Conservation (phyloP, 148 eudicot genomes). For the Suaeda aralocaspica region DNA sequence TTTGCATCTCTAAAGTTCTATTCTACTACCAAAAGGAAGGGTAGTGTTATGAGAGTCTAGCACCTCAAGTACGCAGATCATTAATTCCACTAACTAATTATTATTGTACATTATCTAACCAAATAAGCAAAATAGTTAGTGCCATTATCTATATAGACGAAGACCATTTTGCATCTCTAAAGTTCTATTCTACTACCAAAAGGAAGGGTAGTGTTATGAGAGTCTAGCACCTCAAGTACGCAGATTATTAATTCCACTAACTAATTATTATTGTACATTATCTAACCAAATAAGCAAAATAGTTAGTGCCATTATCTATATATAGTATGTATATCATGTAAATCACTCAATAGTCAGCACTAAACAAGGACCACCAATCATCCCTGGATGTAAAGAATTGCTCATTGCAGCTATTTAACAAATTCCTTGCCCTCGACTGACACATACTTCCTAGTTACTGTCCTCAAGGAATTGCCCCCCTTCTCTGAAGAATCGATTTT, state of each 20-base stretch:
- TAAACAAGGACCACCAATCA: slow-evolving; percentile 1
- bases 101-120: no score
- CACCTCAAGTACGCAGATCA: neutral
- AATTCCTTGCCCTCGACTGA: neutral
- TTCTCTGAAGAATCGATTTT: neutral
- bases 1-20: neutral
- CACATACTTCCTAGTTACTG: neutral
- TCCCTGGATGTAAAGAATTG: neutral
- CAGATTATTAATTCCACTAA: neutral
- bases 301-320: no score
- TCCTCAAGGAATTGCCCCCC: neutral
- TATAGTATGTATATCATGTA: no score
- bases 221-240: neutral
- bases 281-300: no score
- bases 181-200: neutral
- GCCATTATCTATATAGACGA: no score
- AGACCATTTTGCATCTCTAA: neutral
- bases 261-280: no score
- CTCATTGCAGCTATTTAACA: neutral
- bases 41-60: neutral
- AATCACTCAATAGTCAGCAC: neutral
- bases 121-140: no score
- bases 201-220: neutral
- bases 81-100: neutral
- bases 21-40: neutral